Conservation (phyloP, 805 yeast genomes). For the Kuraishia hungarica region DNA sequence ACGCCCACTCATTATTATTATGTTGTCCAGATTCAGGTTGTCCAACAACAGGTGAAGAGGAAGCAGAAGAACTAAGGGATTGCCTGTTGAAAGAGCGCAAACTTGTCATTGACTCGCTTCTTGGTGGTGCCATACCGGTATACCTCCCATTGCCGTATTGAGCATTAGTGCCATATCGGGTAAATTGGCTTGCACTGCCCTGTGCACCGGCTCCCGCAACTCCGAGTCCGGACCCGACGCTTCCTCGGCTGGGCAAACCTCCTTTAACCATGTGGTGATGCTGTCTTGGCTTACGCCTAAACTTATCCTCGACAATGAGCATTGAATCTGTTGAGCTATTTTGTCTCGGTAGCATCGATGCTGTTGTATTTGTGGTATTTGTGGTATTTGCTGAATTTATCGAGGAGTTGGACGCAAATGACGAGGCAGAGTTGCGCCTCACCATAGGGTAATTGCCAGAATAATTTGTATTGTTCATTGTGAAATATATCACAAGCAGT, state of each 20-base stretch:
- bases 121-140: background rate
- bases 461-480: too few species aligned
- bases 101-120: background rate
- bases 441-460: background rate
- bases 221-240: too few species aligned
- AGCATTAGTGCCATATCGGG: background rate
- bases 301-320: constrained; percentile 27
- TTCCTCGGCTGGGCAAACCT: background rate
- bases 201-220: too few species aligned
- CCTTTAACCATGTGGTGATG: constrained; percentile 10
- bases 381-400: background rate
- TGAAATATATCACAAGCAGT: too few species aligned
- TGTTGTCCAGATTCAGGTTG: background rate
- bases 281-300: constrained; percentile 28
- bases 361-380: background rate
- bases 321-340: constrained; percentile 29
- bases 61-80: background rate
- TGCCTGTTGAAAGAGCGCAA: constrained; percentile 2
- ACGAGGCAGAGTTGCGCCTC: constrained; percentile 1
- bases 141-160: background rate
- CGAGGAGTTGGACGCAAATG: background rate
- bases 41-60: background rate
- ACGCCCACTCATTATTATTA: too few species aligned
- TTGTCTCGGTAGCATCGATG: constrained; percentile 18
- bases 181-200: background rate